Base-by-base conservation (phyloP, 2,329 filamentous ascomycete genomes). In the Hypoxylon sp. region DNA sequence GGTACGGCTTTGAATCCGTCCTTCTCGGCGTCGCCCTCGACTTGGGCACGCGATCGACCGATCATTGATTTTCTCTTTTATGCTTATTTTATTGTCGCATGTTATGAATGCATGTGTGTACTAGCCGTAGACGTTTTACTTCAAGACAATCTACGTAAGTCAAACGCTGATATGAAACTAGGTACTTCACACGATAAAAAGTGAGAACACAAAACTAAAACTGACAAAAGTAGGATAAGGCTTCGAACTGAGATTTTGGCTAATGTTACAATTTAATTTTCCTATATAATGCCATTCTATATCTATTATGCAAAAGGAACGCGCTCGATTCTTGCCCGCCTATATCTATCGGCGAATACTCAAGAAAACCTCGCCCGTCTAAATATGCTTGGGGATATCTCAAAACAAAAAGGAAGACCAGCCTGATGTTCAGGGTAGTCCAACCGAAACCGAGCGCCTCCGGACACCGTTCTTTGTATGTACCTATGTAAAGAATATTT, bases 351-450 rank as follows among this genome's bases (percentile, higher is more conserved):
- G 54, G 30, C 30, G 49, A n/a, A n/a, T n/a, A n/a, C 64, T 63
- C 56, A 50, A 65, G 54, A 18, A n/a, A 59, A 36, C 59, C 62
- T 40, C 18, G 40, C 56, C 58, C 55, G 48, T 63, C 64, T 63
- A 63, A 48, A 44, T 38, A 68, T 65, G 64, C 57, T 54, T 58
- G 53, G 66, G 66, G 67, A 67, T 68, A 69, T 69, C 64, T 67
- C 28, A 53, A 44, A 61, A 64, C 62, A 53, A 69, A 64, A 69
- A 69, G 58, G 64, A 64, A 69, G 67, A 65, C 67, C 67, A 69
- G 67, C 67, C 64, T 44, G 55, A 62, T 67, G 57, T 56, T 58
- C 58, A 54, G 54, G 42, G 57, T 49, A 52, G 51, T 60, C 61
- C 65, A 42, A 57, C 57, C 58, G 18, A 60, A 57, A 52, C 50